Percentiles rank a stretch among this genome's conserved stretches.
Conservation (phyloP, 768 basidiomycete genomes). For the Phlebiopsis flavidoalba region DNA sequence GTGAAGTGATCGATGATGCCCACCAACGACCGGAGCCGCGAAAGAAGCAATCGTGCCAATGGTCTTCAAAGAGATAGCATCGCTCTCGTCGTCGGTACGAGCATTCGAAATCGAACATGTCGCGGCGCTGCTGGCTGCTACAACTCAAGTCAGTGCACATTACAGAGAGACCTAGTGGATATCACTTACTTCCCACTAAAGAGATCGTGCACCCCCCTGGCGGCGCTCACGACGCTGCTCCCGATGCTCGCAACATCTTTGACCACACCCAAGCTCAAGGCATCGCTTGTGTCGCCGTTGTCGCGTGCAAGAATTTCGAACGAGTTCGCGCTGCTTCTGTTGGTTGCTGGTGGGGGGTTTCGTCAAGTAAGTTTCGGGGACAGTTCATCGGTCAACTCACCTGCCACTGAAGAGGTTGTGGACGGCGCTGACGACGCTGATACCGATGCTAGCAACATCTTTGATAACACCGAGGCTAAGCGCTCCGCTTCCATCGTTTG, state of each 20-base stretch:
- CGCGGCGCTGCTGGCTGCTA: not conserved
- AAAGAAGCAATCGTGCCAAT: not conserved
- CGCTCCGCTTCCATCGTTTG: not conserved
- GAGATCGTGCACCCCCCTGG: not conserved
- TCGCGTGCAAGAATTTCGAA: constrained; percentile 4
- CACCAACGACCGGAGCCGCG: not conserved
- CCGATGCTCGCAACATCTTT: not conserved
- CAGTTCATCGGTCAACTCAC: not conserved
- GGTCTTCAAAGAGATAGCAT: not conserved
- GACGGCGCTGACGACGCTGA: not conserved
- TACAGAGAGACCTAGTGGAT: not conserved
- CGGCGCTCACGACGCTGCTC: not conserved
- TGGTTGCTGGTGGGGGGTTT: not conserved
- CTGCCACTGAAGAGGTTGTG: not conserved
- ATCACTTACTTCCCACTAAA: not conserved
- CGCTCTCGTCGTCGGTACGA: not conserved
- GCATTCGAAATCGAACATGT: not conserved
- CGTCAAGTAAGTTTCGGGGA: not conserved
- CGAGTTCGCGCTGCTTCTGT: not conserved
- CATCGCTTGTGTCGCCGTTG: constrained; percentile 1
- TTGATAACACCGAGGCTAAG: not conserved
- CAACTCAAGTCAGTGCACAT: not conserved
- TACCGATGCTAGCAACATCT: not conserved
- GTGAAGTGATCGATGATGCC: constrained; percentile 3
- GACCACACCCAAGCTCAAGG: not conserved